Base-by-base conservation (phyloP, 306 rosid genomes). In the Fragaria nilgerrensis region DNA sequence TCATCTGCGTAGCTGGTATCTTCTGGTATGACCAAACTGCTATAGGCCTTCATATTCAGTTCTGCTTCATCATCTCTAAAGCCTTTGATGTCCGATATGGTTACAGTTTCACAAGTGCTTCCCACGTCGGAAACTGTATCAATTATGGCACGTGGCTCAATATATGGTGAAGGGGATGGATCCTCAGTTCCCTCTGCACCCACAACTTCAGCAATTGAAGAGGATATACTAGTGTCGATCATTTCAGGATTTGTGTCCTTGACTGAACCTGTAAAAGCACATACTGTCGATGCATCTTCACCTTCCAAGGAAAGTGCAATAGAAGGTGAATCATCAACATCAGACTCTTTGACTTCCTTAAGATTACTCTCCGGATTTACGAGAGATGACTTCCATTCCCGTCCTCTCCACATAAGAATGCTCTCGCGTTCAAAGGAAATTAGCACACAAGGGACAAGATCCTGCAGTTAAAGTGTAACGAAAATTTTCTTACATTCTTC, bases 371-470 rank as follows among this genome's bases (percentile, higher is more conserved):
- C 72, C 3, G 23, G 81, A 83, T 71, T 80, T n/a, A 84, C 84
- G 36, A 90, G 62, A 68, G 91, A 72, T 7, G 93, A 86, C 82
- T 81, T 86, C 97, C 99, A 90, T 74, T 91, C 84, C 58, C 36
- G 82, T 64, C 99, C 97, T 81, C 96, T 90, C 97, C 99, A 95
- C 78, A 92, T 81, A 71, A 95, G 97, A 83, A 92, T 84, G 87
- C 89, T 92, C 84, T 95, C 98, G 29, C 83, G 76, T 70, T 89
- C 94, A 77, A 91, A 95, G 0, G 99, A 95, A 62, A 95, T 72
- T 72, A 92, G 85, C 22, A 90, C 91, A 77, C 99, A 95, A 19
- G 99, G 99, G 78, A 95, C 97, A 79, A 92, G 99, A 85, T 92
- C 99, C 99, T 92, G 80, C 85, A 80, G 75, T 82, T 52, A 78